Evolutionary conservation across 2,329 filamentous ascomycete species (phyloP), one percentile per base, ranked within the genome.

Genomic region (Penicillium verrucosum): DNA sequence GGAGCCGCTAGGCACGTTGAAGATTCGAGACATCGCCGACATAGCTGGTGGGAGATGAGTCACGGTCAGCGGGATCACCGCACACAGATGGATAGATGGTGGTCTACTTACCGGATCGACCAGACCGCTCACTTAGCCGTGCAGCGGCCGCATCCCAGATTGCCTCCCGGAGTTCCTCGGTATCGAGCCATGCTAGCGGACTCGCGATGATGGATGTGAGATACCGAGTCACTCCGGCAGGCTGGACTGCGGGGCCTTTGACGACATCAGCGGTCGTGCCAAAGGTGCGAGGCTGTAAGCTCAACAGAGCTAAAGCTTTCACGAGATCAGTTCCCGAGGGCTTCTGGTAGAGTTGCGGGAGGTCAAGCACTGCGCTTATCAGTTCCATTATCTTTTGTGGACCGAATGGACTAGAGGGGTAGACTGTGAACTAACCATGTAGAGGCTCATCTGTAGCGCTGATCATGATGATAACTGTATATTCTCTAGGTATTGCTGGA

Each of bases 41-140:
- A 87, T 87, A 38, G 83, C 87, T 75, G 45, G 11, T 75, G 47
- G 9, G 6, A 21, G 50, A 40, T 37, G 40, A 51, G 30, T 47
- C 41, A 36, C 23, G 56, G 51, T 68, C 53, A 66, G 59, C 55
- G 48, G 45, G 37, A 51, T 45, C 44, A 46, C 40, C 47, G 16
- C 41, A 25, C 10, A 55, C 27, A 41, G 25, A 4, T 29, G 25
- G 6, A 29, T 30, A 14, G 9, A 11, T 34, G 10, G 9, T 38
- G 16, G 14, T 30, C n/a, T 41, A 23, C 75, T 56, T 77, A 85
- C 83, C 85, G 56, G 82, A 83, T 51, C 94, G 83, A 1, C 94
- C 94, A 60, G 92, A 96, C 16, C 93, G 83, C 73, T 97, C 92
- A 42, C 90, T 88, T 59, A 97, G 82, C 46, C 93, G 82, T 58